Evolutionary conservation across 805 yeast genomes (phyloP).

Genomic region (Jamesozyma gamospora): DNA sequence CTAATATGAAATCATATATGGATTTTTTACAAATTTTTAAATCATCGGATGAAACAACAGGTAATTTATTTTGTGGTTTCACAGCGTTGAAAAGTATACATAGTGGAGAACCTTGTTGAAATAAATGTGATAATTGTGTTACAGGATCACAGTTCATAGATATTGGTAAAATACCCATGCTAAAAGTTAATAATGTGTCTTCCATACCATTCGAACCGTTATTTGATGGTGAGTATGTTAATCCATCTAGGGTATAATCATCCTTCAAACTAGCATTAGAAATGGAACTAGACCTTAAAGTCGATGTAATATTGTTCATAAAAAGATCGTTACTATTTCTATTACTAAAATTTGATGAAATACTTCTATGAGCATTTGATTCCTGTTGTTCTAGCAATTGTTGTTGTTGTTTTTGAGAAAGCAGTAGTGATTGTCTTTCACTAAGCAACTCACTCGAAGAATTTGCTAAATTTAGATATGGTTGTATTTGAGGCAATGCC

Average conservation of each 20-base stretch:
- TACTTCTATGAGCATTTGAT: constrained; percentile 13
- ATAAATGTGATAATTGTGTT: constrained; percentile 76
- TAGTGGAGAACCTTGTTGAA: constrained; percentile 87
- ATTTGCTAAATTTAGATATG: constrained; percentile 55
- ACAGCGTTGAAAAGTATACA: constrained; percentile 75
- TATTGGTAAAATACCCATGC: constrained; percentile 70
- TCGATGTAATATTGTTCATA: constrained; percentile 9
- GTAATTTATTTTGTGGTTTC: constrained; percentile 46
- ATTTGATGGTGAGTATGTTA: constrained; percentile 18
- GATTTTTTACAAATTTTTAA: constrained; percentile 76
- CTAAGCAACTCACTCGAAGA: constrained; percentile 57
- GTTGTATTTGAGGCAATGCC: constrained; percentile 54
- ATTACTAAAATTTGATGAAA: constrained; percentile 9
- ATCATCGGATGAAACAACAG: constrained; percentile 68
- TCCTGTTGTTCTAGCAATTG: constrained; percentile 7
- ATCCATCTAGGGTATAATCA: constrained; percentile 17
- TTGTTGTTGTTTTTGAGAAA: constrained; percentile 34
- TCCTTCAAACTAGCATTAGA: constrained; percentile 30
- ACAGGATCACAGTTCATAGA: constrained; percentile 79
- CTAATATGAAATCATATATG: constrained; percentile 80
- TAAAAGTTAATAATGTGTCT: constrained; percentile 43
- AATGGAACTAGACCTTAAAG: constrained; percentile 28
- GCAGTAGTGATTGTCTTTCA: constrained; percentile 55
- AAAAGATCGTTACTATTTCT: constrained; percentile 14
- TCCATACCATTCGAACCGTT: constrained; percentile 19